Conservation (phyloP, 2,329 filamentous ascomycete genomes). For the Trichophyton rubrum region DNA sequence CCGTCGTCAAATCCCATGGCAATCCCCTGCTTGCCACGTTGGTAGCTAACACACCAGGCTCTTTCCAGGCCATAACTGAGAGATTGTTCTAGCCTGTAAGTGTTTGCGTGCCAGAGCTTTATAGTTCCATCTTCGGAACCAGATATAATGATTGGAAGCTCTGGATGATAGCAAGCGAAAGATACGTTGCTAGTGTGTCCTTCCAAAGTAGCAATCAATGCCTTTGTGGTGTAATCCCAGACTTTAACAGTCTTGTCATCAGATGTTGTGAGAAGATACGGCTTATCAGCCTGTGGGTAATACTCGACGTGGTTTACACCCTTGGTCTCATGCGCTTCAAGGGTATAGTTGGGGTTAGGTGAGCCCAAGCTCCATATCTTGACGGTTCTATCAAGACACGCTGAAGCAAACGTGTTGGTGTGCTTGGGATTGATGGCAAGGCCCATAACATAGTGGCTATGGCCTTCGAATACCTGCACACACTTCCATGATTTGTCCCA, state of each 20-base stretch:
- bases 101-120: slow-evolving; percentile 98
- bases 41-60: slow-evolving; percentile 95
- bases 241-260: slow-evolving; percentile 96
- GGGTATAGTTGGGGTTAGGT: slow-evolving; percentile 85
- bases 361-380: slow-evolving; percentile 97
- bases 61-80: slow-evolving; percentile 91
- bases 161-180: slow-evolving; percentile 94
- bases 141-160: slow-evolving; percentile 92
- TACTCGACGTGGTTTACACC: slow-evolving; percentile 97
- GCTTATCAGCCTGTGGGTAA: slow-evolving; percentile 56
- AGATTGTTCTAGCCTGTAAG: slow-evolving; percentile 89
- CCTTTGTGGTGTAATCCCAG: slow-evolving; percentile 99
- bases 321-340: slow-evolving; percentile 94
- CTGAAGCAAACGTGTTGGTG: slow-evolving; percentile 82
- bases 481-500: slow-evolving; percentile 99
- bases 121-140: slow-evolving; percentile 95
- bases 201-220: slow-evolving; percentile 87
- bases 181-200: slow-evolving; percentile 97
- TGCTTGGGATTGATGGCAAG: slow-evolving; percentile 96
- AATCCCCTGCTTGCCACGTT: slow-evolving; percentile 85
- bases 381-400: slow-evolving; percentile 89
- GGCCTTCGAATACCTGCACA: slow-evolving; percentile 90
- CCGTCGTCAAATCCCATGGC: slow-evolving; percentile 96
- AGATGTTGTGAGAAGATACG: slow-evolving; percentile 87
- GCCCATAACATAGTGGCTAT: slow-evolving; percentile 94